Evolutionary conservation across 2,329 filamentous ascomycete species (phyloP).

Genomic region (Ophiosphaerella herpotricha): DNA sequence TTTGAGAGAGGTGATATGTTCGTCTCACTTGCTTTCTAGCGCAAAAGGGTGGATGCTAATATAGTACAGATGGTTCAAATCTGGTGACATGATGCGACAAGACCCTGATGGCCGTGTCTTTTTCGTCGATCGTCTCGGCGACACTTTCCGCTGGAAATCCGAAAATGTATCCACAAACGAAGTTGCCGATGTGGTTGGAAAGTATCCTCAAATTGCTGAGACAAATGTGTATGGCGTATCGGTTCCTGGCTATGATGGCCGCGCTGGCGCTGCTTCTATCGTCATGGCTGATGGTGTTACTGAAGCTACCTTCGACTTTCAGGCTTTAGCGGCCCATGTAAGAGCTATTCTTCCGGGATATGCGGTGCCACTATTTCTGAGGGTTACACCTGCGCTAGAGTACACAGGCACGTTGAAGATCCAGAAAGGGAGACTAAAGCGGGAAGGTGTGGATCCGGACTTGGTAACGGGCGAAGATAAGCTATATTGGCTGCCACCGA

Average conservation of each 20-base stretch:
- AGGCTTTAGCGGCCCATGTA: conserved; percentile 46
- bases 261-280: conserved; percentile 50
- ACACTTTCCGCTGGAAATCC: conserved; percentile 50
- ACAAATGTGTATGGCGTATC: conserved; percentile 52
- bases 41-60: conserved; percentile 1
- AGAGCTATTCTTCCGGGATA: conserved; percentile 49
- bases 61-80: conserved; percentile 40
- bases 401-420: conserved; percentile 55
- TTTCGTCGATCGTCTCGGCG: conserved; percentile 47
- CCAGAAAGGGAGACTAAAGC: conserved; percentile 50
- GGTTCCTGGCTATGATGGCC: conserved; percentile 52
- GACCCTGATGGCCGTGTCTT: conserved; percentile 42
- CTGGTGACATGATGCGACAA: conserved; percentile 46
- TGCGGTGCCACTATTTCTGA: conserved; percentile 52
- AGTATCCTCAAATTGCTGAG: conserved; percentile 49
- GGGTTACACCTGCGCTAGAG: conserved; percentile 47
- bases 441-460: conserved; percentile 50
- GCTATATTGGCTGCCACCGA: conserved; percentile 50
- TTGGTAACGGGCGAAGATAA: conserved; percentile 45
- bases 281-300: conserved; percentile 43
- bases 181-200: conserved; percentile 49
- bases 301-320: conserved; percentile 39
- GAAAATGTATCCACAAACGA: conserved; percentile 55
- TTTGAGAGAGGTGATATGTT: conserved; percentile 47
- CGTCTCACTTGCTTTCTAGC: conserved; percentile 7